These are phyloP conservation scores for Cetraspora pellucida DNA, from an alignment of 192 early-diverging fungal species.

Conservation along the genomic window DNA sequence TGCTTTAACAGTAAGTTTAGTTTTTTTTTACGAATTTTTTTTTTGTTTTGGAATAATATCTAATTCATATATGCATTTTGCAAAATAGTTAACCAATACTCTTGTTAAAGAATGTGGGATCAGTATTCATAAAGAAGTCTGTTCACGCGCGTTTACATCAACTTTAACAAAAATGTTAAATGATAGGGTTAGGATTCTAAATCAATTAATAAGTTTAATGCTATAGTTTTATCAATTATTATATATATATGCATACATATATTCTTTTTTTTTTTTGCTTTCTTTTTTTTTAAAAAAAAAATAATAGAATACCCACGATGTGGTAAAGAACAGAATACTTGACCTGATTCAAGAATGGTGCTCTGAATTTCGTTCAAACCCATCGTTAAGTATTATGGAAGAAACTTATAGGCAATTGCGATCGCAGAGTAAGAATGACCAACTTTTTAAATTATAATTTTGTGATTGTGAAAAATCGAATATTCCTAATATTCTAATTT, in stretches of 20 bases:
- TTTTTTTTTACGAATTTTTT: neutral
- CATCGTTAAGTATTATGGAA: constrained; percentile 78
- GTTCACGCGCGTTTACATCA: constrained; percentile 82
- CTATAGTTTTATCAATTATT: neutral
- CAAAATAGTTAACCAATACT: constrained; percentile 75
- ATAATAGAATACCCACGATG: constrained; percentile 67
- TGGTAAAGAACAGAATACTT: constrained; percentile 76
- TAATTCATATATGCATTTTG: constrained; percentile 16
- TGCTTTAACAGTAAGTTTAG: constrained; percentile 57
- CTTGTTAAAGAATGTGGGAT: constrained; percentile 90
- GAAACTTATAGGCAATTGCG: constrained; percentile 68
- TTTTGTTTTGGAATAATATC: neutral
- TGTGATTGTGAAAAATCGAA: neutral
- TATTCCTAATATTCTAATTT: neutral
- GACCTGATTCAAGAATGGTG: constrained; percentile 93
- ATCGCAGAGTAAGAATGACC: constrained; percentile 44
- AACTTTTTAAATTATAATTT: neutral
- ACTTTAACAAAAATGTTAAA: constrained; percentile 74
- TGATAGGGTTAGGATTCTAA: constrained; percentile 54
- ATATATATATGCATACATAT: neutral
- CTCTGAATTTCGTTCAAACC: constrained; percentile 78
- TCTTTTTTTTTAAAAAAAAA: neutral
- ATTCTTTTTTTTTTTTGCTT: neutral
- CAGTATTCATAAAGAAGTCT: constrained; percentile 79
- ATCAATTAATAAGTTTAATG: neutral